Evolutionary conservation across 2,329 filamentous ascomycete genomes (phyloP), one percentile per base, ranked within the genome.

Genomic region (Xylariaceae sp.): DNA sequence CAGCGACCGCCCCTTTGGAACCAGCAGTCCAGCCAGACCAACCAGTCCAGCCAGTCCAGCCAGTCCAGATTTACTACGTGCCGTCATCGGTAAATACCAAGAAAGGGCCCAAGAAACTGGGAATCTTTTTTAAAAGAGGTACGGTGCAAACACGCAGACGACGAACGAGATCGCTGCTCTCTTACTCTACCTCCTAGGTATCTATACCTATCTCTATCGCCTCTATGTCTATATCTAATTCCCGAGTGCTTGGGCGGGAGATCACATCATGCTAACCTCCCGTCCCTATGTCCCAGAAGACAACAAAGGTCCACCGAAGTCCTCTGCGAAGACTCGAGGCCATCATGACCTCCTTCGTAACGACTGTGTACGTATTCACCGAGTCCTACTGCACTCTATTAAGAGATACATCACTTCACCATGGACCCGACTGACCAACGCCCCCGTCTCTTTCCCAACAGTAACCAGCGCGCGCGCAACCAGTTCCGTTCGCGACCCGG

Each of bases 401-500:
- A 7, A 39, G 11, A 47, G 15, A 23, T 3, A 39, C 34, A 44
- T 5, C 23, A 30, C 23, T 30, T 30, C 23, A 30, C 23, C 23
- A 45, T 13, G 37, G 18, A 45, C 7, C 23, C 23, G 17, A 49
- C 59, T 61, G 48, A 58, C 47, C 23, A 42, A 51, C 37, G 35
- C 11, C 7, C 2, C 39, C 37, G 7, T 35, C 47, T 35, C 44
- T 50, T 15, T 66, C 71, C 15, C 39, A 30, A 37, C 72, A 94
- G 90, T 68, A 94, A 94, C 78, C 88, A 92, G 74, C 88, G 92
- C 71, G 91, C 90, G 67, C 87, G 90, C 75, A 92, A 90, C 71
- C 90, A 94, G 67, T 97, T 97, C 80, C 91, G 92, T 72, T 90
- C 93, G 44, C 89, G 92, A 63, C 79, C 87, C 49, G 88, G 88